Evolutionary conservation across 345 rosid genomes (phyloP).

Genomic region (Sonneratia alba): DNA sequence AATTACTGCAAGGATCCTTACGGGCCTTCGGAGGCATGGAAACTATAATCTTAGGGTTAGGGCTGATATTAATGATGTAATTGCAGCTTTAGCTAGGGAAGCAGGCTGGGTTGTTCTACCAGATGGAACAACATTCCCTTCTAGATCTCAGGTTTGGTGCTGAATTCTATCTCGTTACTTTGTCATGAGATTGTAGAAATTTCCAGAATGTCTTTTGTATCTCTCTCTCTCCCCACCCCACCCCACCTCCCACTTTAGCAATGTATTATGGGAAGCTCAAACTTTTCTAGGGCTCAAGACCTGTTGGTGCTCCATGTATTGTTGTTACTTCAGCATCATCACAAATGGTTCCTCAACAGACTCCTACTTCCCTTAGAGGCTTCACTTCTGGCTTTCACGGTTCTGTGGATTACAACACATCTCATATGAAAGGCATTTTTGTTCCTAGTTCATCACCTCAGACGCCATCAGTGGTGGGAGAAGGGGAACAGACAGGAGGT

Average conservation of each 20-base stretch:
- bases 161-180: background rate
- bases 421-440: constrained; percentile 71
- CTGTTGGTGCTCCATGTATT: constrained; percentile 50
- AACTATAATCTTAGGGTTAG: constrained; percentile 97
- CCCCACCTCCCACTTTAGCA: no score
- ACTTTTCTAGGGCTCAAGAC: constrained; percentile 58
- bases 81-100: constrained; percentile 97
- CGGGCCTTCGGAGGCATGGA: constrained; percentile 92
- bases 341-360: constrained; percentile 52
- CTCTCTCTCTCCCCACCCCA: background rate
- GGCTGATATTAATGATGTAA: constrained; percentile 98
- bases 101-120: constrained; percentile 99
- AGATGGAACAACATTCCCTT: constrained; percentile 98
- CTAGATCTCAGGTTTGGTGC: constrained; percentile 67
- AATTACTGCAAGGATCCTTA: constrained; percentile 93
- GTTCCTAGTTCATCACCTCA: constrained; percentile 51
- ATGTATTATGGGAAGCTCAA: constrained; percentile 1
- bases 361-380: constrained; percentile 49
- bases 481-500: constrained; percentile 42
- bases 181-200: background rate
- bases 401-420: constrained; percentile 58
- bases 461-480: constrained; percentile 46
- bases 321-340: constrained; percentile 48
- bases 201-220: background rate
- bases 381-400: constrained; percentile 47